Evolutionary conservation across 1,284 basidiomycete genomes (phyloP).

Genomic region (Heterobasidion occidentale): DNA sequence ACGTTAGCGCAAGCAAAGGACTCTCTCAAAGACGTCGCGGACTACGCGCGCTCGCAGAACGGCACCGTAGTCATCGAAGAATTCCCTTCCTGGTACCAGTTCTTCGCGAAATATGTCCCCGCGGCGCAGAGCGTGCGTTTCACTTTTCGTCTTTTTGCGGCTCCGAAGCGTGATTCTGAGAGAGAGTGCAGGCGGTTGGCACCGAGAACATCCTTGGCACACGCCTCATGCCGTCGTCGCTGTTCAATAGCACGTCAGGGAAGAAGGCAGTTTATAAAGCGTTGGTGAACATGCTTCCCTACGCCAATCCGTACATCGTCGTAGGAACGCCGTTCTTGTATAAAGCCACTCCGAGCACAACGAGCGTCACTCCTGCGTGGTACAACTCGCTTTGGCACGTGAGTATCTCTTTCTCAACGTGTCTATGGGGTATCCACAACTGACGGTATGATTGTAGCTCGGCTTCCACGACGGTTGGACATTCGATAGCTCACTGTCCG

Average conservation of each 20-base stretch:
- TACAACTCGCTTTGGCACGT: conserved; percentile 40
- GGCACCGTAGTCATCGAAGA: conserved; percentile 24
- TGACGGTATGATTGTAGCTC: conserved; percentile 11
- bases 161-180: not conserved
- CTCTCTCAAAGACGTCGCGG: conserved; percentile 22
- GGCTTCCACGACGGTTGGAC: conserved; percentile 20
- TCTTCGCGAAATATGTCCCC: conserved; percentile 23
- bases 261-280: conserved; percentile 17
- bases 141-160: not conserved
- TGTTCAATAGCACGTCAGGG: conserved; percentile 19
- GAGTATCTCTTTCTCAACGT: conserved; percentile 18
- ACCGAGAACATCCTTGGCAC: conserved; percentile 20
- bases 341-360: conserved; percentile 30
- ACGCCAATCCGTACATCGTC: conserved; percentile 21
- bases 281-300: conserved; percentile 17
- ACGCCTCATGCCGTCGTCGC: conserved; percentile 20
- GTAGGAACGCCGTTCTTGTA: conserved; percentile 33
- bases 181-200: conserved; percentile 18
- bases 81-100: conserved; percentile 22
- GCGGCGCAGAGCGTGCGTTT: conserved; percentile 18
- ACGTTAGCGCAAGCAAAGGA: conserved; percentile 18
- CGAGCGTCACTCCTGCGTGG: conserved; percentile 42
- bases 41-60: conserved; percentile 21
- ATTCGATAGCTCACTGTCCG: conserved; percentile 33
- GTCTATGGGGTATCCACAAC: not conserved